These are phyloP conservation scores for Ascochyta rabiei DNA, from an alignment of 2,329 filamentous ascomycete species.

Conservation along the genomic window DNA sequence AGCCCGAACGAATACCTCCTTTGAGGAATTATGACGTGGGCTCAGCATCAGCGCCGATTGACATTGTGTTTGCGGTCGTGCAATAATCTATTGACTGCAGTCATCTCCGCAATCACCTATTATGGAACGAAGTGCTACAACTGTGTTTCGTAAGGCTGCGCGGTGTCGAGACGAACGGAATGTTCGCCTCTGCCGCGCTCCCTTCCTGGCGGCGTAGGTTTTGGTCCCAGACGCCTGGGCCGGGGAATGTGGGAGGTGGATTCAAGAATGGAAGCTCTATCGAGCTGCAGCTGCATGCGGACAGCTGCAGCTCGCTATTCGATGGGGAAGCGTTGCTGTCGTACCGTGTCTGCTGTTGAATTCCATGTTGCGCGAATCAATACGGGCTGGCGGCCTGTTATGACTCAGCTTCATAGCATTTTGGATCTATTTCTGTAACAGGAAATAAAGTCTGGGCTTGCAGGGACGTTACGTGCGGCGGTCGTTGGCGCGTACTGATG, in stretches of 20 bases:
- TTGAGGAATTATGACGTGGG: slow-evolving; percentile 7
- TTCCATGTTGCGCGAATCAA: not conserved
- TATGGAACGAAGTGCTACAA: slow-evolving; percentile 1
- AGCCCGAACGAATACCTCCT: not conserved
- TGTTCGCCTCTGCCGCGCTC: slow-evolving; percentile 7
- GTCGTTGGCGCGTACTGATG: slow-evolving; percentile 7
- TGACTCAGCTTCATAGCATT: not conserved
- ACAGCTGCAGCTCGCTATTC: no score
- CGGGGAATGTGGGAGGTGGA: slow-evolving; percentile 15
- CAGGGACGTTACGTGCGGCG: slow-evolving; percentile 12
- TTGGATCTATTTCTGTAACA: slow-evolving; percentile 6
- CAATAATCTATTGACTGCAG: not conserved
- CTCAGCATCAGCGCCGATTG: slow-evolving; percentile 1
- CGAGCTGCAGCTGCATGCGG: slow-evolving; percentile 4
- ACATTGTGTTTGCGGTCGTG: not conserved
- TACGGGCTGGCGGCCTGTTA: slow-evolving; percentile 2
- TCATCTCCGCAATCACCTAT: slow-evolving; percentile 7
- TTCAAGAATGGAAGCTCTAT: slow-evolving; percentile 8
- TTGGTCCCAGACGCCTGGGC: slow-evolving; percentile 5
- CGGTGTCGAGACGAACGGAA: slow-evolving; percentile 7
- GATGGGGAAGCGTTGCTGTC: not conserved
- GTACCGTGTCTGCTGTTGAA: slow-evolving; percentile 4
- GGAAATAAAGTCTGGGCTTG: slow-evolving; percentile 6
- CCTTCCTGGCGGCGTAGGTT: slow-evolving; percentile 3
- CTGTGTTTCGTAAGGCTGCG: slow-evolving; percentile 10